These are phyloP conservation scores for Cyclostephanos invisitatus DNA, from an alignment of 108 stramenopile species.

Conservation along the genomic window DNA sequence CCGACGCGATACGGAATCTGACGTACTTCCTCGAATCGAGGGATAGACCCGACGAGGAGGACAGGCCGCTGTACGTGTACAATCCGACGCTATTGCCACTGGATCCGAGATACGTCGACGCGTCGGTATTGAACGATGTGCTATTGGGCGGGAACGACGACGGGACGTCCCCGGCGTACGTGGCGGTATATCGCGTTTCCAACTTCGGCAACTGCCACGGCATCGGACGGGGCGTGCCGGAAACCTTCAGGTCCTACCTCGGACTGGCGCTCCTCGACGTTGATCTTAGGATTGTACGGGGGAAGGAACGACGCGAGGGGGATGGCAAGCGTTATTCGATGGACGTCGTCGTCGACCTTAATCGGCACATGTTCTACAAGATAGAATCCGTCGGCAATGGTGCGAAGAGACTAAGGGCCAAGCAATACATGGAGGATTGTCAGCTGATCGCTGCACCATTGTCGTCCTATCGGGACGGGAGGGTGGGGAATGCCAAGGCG, in stretches of 20 bases:
- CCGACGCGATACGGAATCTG: constrained; percentile 28
- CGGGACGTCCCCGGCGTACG: constrained; percentile 21
- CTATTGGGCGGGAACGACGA: neutral
- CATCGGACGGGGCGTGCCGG: constrained; percentile 35
- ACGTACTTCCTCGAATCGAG: constrained; percentile 41
- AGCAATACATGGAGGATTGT: constrained; percentile 45
- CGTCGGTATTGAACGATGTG: constrained; percentile 21
- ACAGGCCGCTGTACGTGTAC: constrained; percentile 49
- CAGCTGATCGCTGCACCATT: constrained; percentile 28
- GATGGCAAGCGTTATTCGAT: constrained; percentile 20
- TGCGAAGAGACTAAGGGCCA: neutral
- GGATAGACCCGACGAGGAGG: constrained; percentile 24
- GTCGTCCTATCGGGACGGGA: neutral
- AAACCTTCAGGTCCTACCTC: constrained; percentile 36
- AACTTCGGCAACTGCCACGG: constrained; percentile 53
- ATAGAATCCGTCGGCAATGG: neutral
- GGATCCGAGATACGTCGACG: constrained; percentile 18
- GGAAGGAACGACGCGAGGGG: too few species aligned
- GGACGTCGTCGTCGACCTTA: constrained; percentile 44
- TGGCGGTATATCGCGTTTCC: constrained; percentile 42
- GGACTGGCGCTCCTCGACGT: constrained; percentile 47
- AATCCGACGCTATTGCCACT: constrained; percentile 48
- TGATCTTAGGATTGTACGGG: constrained; percentile 33
- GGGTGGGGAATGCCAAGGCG: constrained; percentile 4
- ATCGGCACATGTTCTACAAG: constrained; percentile 24